Evolutionary conservation across 352 stramenopile genomes (phyloP), one percentile per base, ranked within the genome.

Genomic region (Pythium insidiosum): DNA sequence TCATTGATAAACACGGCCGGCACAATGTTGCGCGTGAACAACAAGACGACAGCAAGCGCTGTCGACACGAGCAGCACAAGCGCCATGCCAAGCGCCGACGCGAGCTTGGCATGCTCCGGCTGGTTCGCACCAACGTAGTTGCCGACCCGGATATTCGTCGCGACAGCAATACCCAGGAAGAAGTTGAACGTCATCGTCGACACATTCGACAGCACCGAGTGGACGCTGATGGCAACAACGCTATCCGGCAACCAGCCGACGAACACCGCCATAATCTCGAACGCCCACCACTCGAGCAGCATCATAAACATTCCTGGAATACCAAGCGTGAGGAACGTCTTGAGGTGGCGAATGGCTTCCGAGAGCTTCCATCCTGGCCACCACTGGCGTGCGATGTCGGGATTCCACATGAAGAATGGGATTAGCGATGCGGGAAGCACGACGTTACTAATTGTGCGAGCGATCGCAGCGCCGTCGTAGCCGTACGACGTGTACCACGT

Each of bases 391-490:
- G 15, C 9, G 28, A 13, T 9, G 9, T 33, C 28, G 28, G 28
- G 28, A 15, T 15, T 9, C 28, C 28, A 33, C 28, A 33, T 15
- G 28, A 33, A 33, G 28, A 13, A 33, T 9, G 28, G 28, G 28
- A 33, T 15, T 9, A 9, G 15, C 9, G 28, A 9, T 15, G 28
- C 28, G 9, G 28, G 28, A 15, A 33, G 28, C 9, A 33, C 28
- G 28, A 33, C 28, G 28, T 33, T 33, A 15, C 9, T 13, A 15
- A 33, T 20, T 2, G 72, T 63, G 19, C 78, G 69, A 9, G 83
- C 81, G n/a, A 95, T 68, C 2, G 83, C 80, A 2, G 81, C 77
- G 24, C 84, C 84, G 4, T 89, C 54, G 45, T 75, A 96, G 10
- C 83, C 84, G 28, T 75, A 60, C 13, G 68, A 53, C 12, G 84